Conservation (phyloP, 768 basidiomycete genomes). For the Serendipita vermifera region DNA sequence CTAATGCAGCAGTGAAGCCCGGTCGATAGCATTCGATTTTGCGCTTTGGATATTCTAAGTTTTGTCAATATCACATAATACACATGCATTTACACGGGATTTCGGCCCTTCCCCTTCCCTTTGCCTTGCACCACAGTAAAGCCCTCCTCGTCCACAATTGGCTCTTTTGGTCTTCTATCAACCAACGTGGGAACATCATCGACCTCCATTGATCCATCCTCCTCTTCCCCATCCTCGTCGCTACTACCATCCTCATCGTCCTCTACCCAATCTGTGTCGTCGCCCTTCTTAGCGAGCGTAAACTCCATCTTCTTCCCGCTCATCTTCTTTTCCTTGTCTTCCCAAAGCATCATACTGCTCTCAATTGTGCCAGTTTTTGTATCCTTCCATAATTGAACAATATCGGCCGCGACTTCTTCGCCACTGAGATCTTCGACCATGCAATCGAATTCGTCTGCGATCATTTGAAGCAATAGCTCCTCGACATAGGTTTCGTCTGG, state of each 20-base stretch:
- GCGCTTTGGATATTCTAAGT: too few species aligned
- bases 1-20: neutral
- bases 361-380: constrained; percentile 28
- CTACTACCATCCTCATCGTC: constrained; percentile 27
- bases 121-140: constrained; percentile 59
- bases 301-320: constrained; percentile 40
- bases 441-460: constrained; percentile 80
- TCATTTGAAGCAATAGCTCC: constrained; percentile 65
- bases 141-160: constrained; percentile 82
- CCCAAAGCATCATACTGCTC: constrained; percentile 44
- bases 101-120: constrained; percentile 15
- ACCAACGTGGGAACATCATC: constrained; percentile 45
- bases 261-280: constrained; percentile 25
- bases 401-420: constrained; percentile 55
- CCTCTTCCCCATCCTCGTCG: constrained; percentile 34
- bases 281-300: constrained; percentile 6
- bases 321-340: constrained; percentile 45
- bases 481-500: constrained; percentile 70
- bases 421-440: constrained; percentile 76
- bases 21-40: too few species aligned
- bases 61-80: too few species aligned
- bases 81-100: too few species aligned
- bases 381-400: constrained; percentile 49
- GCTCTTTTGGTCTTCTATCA: constrained; percentile 34
- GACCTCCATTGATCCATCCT: constrained; percentile 26